These are phyloP conservation scores for Dunaliella primolecta DNA, from an alignment of 139 green algal species.

Conservation along the genomic window DNA sequence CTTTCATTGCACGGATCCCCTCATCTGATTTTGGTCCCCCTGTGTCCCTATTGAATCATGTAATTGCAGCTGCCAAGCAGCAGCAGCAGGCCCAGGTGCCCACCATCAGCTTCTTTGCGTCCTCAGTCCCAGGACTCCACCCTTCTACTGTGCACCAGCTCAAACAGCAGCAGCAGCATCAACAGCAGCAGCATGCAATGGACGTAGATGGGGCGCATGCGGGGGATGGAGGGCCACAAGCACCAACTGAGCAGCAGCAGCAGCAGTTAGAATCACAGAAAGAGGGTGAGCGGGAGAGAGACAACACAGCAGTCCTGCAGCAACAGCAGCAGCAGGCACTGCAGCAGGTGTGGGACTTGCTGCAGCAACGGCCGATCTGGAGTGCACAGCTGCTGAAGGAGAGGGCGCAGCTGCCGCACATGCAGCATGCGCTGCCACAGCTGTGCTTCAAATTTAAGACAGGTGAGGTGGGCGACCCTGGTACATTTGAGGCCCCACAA, in stretches of 20 bases:
- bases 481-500: neutral
- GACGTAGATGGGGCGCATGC: neutral
- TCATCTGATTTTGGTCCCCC: no score
- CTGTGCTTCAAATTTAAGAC: conserved; percentile 36
- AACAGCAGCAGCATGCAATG: neutral
- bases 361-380: conserved; percentile 20
- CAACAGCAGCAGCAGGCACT: conserved; percentile 5
- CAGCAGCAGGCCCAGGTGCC: neutral
- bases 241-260: neutral
- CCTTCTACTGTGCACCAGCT: neutral
- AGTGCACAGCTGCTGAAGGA: conserved; percentile 20
- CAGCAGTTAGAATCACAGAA: neutral
- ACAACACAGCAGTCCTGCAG: neutral
- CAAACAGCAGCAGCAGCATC: neutral
- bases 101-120: neutral
- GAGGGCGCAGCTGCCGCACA: neutral
- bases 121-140: neutral
- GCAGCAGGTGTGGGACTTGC: conserved; percentile 12
- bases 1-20: no score
- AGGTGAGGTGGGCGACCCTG: neutral
- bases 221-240: no score
- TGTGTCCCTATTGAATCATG: no score
- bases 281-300: no score
- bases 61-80: neutral
- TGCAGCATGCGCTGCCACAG: conserved; percentile 21